Conservation (phyloP, 2,329 filamentous ascomycete genomes). For the Talaromyces albobiverticillius region DNA sequence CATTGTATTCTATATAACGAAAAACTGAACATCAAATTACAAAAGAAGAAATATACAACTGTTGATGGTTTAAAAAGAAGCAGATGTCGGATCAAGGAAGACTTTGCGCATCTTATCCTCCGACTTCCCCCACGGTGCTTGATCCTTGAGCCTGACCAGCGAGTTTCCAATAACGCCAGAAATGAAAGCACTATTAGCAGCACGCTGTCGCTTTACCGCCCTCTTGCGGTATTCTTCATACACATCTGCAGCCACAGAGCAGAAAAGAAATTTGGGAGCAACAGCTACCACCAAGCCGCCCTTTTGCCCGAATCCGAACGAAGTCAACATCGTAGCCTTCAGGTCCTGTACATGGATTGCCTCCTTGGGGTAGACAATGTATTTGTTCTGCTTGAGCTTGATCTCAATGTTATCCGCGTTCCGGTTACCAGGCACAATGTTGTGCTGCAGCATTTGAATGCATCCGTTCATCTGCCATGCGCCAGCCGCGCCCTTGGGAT, state of each 20-base stretch:
- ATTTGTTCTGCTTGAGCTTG: slow-evolving; percentile 94
- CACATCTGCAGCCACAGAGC: background rate
- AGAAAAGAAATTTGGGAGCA: slow-evolving; percentile 88
- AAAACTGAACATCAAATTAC: too few species aligned
- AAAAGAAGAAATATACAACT: too few species aligned
- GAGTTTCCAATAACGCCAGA: background rate
- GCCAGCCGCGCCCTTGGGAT: slow-evolving; percentile 97
- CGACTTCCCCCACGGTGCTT: slow-evolving; percentile 2
- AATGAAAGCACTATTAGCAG: background rate
- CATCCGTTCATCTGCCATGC: slow-evolving; percentile 99
- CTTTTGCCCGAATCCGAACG: slow-evolving; percentile 99
- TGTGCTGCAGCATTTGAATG: slow-evolving; percentile 88
- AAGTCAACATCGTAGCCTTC: slow-evolving; percentile 98
- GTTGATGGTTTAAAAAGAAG: background rate
- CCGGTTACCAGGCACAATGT: slow-evolving; percentile 92
- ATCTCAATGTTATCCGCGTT: slow-evolving; percentile 98
- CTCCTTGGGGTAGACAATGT: slow-evolving; percentile 94
- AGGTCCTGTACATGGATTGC: slow-evolving; percentile 95
- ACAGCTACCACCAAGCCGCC: slow-evolving; percentile 95
- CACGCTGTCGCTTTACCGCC: background rate
- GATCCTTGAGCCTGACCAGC: background rate
- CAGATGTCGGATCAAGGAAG: background rate
- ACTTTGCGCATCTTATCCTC: slow-evolving; percentile 2
- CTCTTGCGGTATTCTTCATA: slow-evolving; percentile 1
- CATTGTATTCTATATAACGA: too few species aligned